Conservation (phyloP, 768 basidiomycete genomes). For the Pulveroboletus ravenelii region DNA sequence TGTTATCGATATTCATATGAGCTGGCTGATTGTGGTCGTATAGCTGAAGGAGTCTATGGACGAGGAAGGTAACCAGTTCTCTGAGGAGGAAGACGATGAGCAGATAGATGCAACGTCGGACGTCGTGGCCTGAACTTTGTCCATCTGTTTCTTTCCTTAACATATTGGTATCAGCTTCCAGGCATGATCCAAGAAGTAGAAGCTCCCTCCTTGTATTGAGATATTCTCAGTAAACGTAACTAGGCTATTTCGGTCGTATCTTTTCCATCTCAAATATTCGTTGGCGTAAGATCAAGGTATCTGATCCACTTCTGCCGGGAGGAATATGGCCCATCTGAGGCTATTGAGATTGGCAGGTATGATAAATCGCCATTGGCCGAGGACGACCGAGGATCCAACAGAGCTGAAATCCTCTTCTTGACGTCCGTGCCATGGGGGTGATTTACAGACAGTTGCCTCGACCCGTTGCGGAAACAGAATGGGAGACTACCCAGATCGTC, state of each 20-base stretch:
- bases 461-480: too few relatives aligned
- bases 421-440: too few relatives aligned
- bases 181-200: background rate
- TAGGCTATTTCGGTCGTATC: background rate
- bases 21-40: background rate
- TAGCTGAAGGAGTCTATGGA: slow-evolving; percentile 82
- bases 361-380: too few relatives aligned
- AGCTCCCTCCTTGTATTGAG: background rate
- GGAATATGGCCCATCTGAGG: background rate
- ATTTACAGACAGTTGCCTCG: too few relatives aligned
- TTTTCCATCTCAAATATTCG: background rate
- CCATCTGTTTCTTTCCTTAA: background rate
- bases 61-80: slow-evolving; percentile 53
- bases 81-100: slow-evolving; percentile 46
- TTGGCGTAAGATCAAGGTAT: background rate
- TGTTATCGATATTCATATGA: background rate
- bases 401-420: too few relatives aligned
- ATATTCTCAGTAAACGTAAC: background rate
- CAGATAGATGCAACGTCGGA: slow-evolving; percentile 13
- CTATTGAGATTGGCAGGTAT: too few relatives aligned
- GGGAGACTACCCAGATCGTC: too few relatives aligned
- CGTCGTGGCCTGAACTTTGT: slow-evolving; percentile 7
- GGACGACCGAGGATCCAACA: too few relatives aligned
- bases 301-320: too few relatives aligned
- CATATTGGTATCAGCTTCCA: background rate